Percentiles rank a stretch among this genome's conserved stretches.
Evolutionary conservation across 1,284 basidiomycete genomes (phyloP).

Genomic region (Malassezia cuniculi): DNA sequence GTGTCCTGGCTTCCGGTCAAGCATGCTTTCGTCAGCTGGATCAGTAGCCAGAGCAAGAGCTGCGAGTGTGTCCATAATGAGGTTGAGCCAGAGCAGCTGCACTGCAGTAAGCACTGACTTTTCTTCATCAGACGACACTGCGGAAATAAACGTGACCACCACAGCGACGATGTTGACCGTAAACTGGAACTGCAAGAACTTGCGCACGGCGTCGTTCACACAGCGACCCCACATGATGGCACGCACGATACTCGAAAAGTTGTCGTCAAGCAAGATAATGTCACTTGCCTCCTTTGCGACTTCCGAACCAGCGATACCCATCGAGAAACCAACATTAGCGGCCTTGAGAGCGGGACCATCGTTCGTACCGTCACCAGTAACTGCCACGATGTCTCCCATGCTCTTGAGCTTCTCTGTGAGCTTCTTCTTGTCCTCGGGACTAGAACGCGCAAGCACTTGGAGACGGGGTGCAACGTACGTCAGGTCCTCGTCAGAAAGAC

Average conservation of each 20-base stretch:
- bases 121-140: slow-evolving; percentile 65
- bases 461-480: slow-evolving; percentile 51
- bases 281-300: slow-evolving; percentile 98
- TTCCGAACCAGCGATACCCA: slow-evolving; percentile 97
- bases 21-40: slow-evolving; percentile 65
- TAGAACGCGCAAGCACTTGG: slow-evolving; percentile 72
- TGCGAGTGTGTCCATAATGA: slow-evolving; percentile 89
- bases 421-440: slow-evolving; percentile 89
- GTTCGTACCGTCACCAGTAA: slow-evolving; percentile 96
- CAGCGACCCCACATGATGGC: slow-evolving; percentile 98
- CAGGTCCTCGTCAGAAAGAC: slow-evolving; percentile 49
- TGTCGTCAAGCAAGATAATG: slow-evolving; percentile 91
- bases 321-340: slow-evolving; percentile 48
- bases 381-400: slow-evolving; percentile 84
- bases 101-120: slow-evolving; percentile 81
- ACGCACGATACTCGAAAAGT: slow-evolving; percentile 83
- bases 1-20: slow-evolving; percentile 80
- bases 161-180: slow-evolving; percentile 93
- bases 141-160: slow-evolving; percentile 79
- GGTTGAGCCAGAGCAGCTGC: slow-evolving; percentile 90
- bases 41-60: slow-evolving; percentile 93
- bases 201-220: slow-evolving; percentile 91
- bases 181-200: slow-evolving; percentile 96
- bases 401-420: slow-evolving; percentile 76
- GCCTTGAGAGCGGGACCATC: slow-evolving; percentile 93